Base-by-base conservation (phyloP, 2,329 filamentous ascomycete species). In the Hymenoscyphus linearis region DNA sequence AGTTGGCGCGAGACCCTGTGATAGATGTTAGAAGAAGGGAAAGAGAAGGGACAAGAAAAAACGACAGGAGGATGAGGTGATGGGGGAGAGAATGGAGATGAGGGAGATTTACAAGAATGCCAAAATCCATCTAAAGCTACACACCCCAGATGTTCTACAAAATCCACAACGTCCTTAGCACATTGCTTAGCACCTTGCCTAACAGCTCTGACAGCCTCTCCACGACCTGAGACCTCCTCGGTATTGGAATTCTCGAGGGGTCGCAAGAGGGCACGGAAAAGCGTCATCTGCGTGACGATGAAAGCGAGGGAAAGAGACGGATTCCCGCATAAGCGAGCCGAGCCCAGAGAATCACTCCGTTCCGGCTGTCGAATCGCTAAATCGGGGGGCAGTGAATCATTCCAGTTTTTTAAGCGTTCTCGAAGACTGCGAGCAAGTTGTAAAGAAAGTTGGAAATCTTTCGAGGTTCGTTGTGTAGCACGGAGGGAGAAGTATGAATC, bases 241-340 rank as follows among this genome's bases (percentile, higher is more conserved):
- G 66, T 63, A 5, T 60, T 66, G 1, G 69, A 26, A 58, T 68
- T 68, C n/a, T 72, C 69, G 4, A 74, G 62, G 1, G 73, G 73
- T 35, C 72, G 65, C 1, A 74, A 60, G 2, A 75, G 63, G 4
- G 72, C 73, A 0, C 72, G 66, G 57, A 74, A 74, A 10, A 75
- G 65, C 4, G 70, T 74, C 71, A 75, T 74, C 7, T 70, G 71
- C 6, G 72, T 71, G 12, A 74, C 69, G 9, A 74, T 72, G 40
- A 74, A 74, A 1, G 71, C 70, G 25, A 75, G 59, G n/a, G 68
- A 68, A 1, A 74, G 64, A 5, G 71, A 71, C 2, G 70, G 67
- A 52, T 73, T 73, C 2, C 71, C 71, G 26, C 69, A 70, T 0
- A 73, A 62, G 55, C 66, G 59, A 26, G 65, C 58, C 59, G 67